Evolutionary conservation across 139 green algal species (phyloP), one percentile per base, ranked within the genome.

Genomic region (Micractinium sp.): DNA sequence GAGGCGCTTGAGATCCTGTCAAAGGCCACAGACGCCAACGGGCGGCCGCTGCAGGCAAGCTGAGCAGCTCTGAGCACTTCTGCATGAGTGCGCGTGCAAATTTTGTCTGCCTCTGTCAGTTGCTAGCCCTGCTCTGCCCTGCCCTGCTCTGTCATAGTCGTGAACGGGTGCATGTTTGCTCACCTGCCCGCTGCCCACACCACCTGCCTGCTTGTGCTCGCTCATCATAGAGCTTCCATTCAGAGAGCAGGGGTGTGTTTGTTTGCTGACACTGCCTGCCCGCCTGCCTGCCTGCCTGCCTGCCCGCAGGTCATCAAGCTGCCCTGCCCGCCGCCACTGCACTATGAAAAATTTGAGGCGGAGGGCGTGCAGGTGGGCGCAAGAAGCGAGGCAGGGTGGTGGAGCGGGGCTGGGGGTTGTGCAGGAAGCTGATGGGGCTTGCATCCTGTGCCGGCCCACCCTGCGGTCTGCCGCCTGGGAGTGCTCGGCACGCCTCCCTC

Each of bases 241-340:
- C 47, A 56, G 9, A 16, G 9, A 5, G 7, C 5, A 56, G 47
- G 47, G 47, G 47, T 9, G 47, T 56, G 47, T 56, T 5, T 56
- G 47, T 9, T 9, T 56, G 47, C 47, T 56, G 47, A 56, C 7
- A 5, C 47, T 56, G 47, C 47, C 47, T 56, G 47, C 47, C 3
- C 35, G 13, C 15, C 36, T 81, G 18, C 4, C 78, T 22, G 15
- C 25, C 27, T 31, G 31, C 22, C 5, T 56, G 13, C 14, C 73
- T 33, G 56, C 3, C 63, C 47, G 22, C 71, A 88, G 56, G 92
- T 97, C 23, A 83, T 95, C 41, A 97, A 97, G 92, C 73, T 97
- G 86, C 95, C 91, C 1, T 85, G 94, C 87, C 95, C 95, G 31
- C 89, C 90, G 33, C 90, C 91, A 16, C 93, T 96, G 90, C 88